These are phyloP conservation scores for Amborella trichopoda DNA, from an alignment of 164 flowering plant genomes.

Conservation along the genomic window DNA sequence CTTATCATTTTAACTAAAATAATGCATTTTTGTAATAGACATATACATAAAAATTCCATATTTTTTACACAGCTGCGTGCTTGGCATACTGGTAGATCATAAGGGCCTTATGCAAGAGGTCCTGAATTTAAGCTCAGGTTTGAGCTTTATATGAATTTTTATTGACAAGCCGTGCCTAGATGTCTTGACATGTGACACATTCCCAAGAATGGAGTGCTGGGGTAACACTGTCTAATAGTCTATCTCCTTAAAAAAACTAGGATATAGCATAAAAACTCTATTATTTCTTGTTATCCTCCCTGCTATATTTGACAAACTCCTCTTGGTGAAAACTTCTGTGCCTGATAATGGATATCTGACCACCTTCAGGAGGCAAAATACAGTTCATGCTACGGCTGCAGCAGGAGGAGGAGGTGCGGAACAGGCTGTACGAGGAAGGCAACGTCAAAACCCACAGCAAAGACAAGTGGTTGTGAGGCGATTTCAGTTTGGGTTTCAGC, in stretches of 20 bases:
- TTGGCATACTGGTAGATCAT: too few species aligned
- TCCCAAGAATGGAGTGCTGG: neutral
- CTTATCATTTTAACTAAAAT: too few species aligned
- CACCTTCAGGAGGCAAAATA: conserved; percentile 29
- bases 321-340: neutral
- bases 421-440: conserved; percentile 47
- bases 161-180: too few species aligned
- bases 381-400: too few species aligned
- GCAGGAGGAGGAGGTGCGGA: conserved; percentile 34
- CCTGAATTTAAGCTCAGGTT: too few species aligned
- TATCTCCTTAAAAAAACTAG: neutral
- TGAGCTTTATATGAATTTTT: too few species aligned
- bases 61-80: too few species aligned
- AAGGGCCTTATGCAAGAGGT: too few species aligned
- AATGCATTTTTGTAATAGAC: too few species aligned
- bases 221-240: neutral
- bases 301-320: neutral
- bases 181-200: neutral
- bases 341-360: conserved; percentile 1
- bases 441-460: too few species aligned
- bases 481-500: conserved; percentile 84
- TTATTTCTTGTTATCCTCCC: neutral
- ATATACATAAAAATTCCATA: too few species aligned
- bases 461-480: conserved; percentile 78
- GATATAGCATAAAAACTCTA: neutral